Percentiles rank a stretch among this genome's conserved stretches.
These are phyloP conservation scores for Aspergillus oerlinghausenensis DNA, from an alignment of 2,329 filamentous ascomycete species.

Conservation along the genomic window DNA sequence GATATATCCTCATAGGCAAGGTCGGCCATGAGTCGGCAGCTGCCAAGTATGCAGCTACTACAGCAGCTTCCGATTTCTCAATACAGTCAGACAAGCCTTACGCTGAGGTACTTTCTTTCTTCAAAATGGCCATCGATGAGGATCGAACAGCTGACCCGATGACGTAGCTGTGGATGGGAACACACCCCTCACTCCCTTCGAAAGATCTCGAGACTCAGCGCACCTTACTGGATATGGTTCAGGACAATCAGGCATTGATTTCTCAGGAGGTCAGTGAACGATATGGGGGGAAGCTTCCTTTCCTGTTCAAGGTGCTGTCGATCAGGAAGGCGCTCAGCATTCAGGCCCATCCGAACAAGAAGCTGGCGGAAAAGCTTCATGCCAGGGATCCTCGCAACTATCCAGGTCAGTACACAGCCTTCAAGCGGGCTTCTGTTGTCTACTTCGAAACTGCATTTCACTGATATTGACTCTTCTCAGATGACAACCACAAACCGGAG, in stretches of 20 bases:
- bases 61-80: constrained; percentile 66
- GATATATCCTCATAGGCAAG: constrained; percentile 58
- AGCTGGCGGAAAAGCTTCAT: constrained; percentile 84
- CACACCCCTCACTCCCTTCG: constrained; percentile 91
- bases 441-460: not conserved
- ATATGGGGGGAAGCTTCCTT: constrained; percentile 81
- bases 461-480: constrained; percentile 32
- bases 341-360: constrained; percentile 95
- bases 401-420: constrained; percentile 48
- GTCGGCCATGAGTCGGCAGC: constrained; percentile 81
- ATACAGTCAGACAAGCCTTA: constrained; percentile 88
- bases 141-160: constrained; percentile 7
- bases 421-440: not conserved
- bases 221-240: constrained; percentile 78
- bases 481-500: constrained; percentile 99
- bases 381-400: constrained; percentile 87
- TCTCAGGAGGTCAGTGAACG: constrained; percentile 66
- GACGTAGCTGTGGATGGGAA: constrained; percentile 93
- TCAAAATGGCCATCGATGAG: not conserved
- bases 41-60: constrained; percentile 83
- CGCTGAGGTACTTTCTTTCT: constrained; percentile 62
- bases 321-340: constrained; percentile 96
- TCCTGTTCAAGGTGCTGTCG: constrained; percentile 96
- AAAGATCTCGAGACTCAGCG: constrained; percentile 81
- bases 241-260: constrained; percentile 80